Percentiles rank a stretch among this genome's conserved stretches.
Conservation (phyloP, 345 rosid species). For the Pelargonium nanum region DNA sequence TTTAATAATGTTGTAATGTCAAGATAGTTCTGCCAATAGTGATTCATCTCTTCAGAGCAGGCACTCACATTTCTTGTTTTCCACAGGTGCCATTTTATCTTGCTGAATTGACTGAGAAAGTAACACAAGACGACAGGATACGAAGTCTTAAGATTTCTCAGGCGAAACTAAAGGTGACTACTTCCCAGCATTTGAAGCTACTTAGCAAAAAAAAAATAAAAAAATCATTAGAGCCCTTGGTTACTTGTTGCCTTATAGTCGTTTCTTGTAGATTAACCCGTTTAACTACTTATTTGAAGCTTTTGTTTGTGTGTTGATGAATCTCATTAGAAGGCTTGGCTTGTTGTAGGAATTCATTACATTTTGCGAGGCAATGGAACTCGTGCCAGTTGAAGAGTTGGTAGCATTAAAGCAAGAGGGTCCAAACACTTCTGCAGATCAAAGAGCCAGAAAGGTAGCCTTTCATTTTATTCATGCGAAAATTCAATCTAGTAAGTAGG, state of each 20-base stretch:
- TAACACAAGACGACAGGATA: constrained; percentile 51
- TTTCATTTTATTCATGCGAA: neutral
- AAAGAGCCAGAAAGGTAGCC: constrained; percentile 74
- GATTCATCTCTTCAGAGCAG: neutral
- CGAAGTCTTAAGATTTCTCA: constrained; percentile 46
- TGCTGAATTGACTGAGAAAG: constrained; percentile 69
- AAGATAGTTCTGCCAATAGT: neutral
- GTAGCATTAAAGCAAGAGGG: constrained; percentile 37
- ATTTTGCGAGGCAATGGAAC: constrained; percentile 84
- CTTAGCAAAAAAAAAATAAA: too few species aligned
- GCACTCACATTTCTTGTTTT: neutral
- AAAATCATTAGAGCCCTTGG: too few species aligned
- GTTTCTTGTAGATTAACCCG: neutral
- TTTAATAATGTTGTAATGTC: too few species aligned
- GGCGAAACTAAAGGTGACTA: constrained; percentile 62
- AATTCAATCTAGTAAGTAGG: neutral
- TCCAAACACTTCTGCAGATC: constrained; percentile 48
- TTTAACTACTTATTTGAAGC: neutral
- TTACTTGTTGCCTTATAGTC: too few species aligned
- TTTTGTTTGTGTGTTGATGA: constrained; percentile 4
- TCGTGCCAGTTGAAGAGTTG: constrained; percentile 62
- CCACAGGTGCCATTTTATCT: constrained; percentile 70
- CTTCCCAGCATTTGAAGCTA: too few species aligned
- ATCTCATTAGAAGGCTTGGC: constrained; percentile 6
- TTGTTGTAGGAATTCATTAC: constrained; percentile 62